phyloP scores from a whole-genome alignment of 169 alveolate genomes.

The Plasmodium yoelii region DNA sequence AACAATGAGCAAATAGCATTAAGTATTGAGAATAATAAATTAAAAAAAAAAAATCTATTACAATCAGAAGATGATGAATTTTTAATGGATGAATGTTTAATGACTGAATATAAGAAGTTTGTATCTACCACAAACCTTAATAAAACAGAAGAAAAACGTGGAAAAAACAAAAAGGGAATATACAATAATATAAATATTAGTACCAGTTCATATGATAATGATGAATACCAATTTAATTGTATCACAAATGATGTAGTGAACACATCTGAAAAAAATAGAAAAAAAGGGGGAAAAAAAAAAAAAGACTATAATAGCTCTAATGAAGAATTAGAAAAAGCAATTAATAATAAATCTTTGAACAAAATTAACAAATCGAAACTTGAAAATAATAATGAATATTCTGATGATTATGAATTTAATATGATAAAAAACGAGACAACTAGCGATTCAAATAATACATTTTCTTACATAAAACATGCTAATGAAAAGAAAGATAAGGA shows the following conservation, averaged over 20 bases:
- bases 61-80: slow-evolving; percentile 20
- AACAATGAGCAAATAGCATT: background rate
- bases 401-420: background rate
- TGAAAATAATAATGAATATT: slow-evolving; percentile 1
- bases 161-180: background rate
- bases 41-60: background rate
- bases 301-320: background rate
- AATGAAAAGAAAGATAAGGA: background rate
- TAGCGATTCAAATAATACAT: slow-evolving; percentile 25
- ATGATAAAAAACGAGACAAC: background rate
- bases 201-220: background rate
- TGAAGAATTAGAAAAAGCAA: background rate
- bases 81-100: slow-evolving; percentile 25
- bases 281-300: background rate
- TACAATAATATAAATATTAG: too few relatives aligned
- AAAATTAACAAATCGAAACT: background rate
- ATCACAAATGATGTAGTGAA: background rate
- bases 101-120: slow-evolving; percentile 44
- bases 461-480: slow-evolving; percentile 27
- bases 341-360: slow-evolving; percentile 1
- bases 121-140: background rate
- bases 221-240: background rate
- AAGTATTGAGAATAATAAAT: background rate
- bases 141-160: background rate
- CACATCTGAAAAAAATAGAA: background rate